phyloP scores from a whole-genome alignment of 352 stramenopile species.

The Thalassiosira oceanica region DNA sequence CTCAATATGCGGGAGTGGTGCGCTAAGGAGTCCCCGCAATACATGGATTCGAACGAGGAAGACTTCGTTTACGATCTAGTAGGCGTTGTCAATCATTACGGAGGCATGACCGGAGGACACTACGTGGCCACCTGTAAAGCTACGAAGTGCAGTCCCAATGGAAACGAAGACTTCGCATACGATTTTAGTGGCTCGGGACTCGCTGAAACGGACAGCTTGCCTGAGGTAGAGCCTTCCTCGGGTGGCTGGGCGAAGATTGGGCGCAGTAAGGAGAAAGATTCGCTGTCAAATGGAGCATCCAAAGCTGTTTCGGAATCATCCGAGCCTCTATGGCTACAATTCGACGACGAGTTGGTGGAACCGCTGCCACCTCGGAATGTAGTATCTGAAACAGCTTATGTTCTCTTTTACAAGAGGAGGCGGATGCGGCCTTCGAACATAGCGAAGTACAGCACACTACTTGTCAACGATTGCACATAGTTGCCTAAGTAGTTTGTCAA shows the following conservation, averaged over 20 bases:
- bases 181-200: conserved; percentile 64
- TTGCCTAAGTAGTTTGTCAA: too few species aligned
- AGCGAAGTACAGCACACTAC: conserved; percentile 75
- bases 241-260: conserved; percentile 39
- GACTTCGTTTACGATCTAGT: conserved; percentile 76
- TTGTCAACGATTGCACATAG: too few species aligned
- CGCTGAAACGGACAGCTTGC: conserved; percentile 6
- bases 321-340: conserved; percentile 80
- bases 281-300: conserved; percentile 41
- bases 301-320: conserved; percentile 62
- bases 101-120: conserved; percentile 79
- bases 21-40: conserved; percentile 64
- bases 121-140: conserved; percentile 79
- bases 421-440: conserved; percentile 71
- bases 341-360: conserved; percentile 82
- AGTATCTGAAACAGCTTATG: conserved; percentile 79
- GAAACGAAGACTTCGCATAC: conserved; percentile 80
- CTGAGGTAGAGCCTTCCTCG: conserved; percentile 44
- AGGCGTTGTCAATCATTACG: conserved; percentile 82
- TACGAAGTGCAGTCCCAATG: conserved; percentile 75
- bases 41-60: conserved; percentile 44
- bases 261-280: conserved; percentile 63
- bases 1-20: conserved; percentile 92
- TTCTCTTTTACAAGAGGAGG: conserved; percentile 80
- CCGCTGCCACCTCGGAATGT: conserved; percentile 67